Conservation (phyloP, 106 monocot genomes). For the Dactylorhiza incarnata region DNA sequence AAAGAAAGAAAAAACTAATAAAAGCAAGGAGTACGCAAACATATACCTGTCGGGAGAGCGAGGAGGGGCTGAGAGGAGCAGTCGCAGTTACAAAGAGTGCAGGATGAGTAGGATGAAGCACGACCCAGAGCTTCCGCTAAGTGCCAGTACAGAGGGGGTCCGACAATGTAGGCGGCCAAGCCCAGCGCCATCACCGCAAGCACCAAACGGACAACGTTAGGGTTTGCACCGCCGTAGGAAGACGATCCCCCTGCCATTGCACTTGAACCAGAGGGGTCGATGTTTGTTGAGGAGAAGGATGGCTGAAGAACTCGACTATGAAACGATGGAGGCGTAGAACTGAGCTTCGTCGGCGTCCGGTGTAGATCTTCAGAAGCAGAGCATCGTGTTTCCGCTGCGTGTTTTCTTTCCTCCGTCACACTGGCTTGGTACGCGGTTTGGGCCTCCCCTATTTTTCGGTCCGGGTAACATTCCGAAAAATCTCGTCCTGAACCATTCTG, state of each 20-base stretch:
- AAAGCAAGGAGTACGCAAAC: background rate
- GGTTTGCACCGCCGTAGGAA: conserved; percentile 12
- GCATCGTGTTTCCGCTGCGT: too few species aligned
- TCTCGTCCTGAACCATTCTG: too few species aligned
- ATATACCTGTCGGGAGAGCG: conserved; percentile 16
- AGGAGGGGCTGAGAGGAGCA: conserved; percentile 22
- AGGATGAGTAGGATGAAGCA: conserved; percentile 11
- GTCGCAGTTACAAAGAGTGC: conserved; percentile 18
- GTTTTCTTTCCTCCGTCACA: too few species aligned
- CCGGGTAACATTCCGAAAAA: too few species aligned
- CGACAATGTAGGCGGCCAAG: conserved; percentile 20
- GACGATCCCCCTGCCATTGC: conserved; percentile 17
- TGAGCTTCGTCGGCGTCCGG: conserved; percentile 3
- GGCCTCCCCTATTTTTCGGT: too few species aligned
- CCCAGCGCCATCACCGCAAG: conserved; percentile 21
- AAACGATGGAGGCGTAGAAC: background rate
- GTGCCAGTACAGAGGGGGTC: conserved; percentile 28
- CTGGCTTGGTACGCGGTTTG: too few species aligned
- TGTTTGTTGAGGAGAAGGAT: background rate
- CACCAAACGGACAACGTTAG: conserved; percentile 4
- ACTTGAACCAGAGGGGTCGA: background rate
- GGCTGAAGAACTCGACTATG: background rate
- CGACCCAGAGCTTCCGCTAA: conserved; percentile 15
- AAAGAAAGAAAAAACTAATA: background rate
- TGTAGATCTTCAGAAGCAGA: background rate